Percentiles rank a stretch among this genome's conserved stretches.
These are phyloP conservation scores for Sporothrix protearum DNA, from an alignment of 2,329 filamentous ascomycete species.

Conservation along the genomic window DNA sequence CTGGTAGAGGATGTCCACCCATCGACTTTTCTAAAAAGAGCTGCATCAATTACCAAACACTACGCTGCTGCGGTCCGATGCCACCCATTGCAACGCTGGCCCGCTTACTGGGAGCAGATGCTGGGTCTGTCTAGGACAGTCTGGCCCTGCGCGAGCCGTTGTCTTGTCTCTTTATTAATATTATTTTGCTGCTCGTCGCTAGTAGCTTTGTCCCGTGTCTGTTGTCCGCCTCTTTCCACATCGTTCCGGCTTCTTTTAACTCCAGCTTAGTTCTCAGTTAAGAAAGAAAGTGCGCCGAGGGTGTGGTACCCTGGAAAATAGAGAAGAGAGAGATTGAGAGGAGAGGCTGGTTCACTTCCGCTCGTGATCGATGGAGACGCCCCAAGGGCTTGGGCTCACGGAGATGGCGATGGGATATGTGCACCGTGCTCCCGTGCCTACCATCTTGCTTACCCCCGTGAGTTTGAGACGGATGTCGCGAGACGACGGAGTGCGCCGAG, in stretches of 20 bases:
- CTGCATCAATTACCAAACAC: not conserved
- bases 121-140: not conserved
- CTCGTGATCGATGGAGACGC: not conserved
- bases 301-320: not conserved
- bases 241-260: not conserved
- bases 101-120: not conserved
- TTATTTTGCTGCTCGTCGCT: not conserved
- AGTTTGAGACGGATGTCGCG: not conserved
- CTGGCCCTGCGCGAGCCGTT: not conserved
- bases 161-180: not conserved
- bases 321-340: not conserved
- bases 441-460: not conserved
- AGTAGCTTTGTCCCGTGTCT: not conserved
- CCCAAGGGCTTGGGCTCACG: not conserved
- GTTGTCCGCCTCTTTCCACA: not conserved
- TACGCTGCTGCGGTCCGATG: not conserved
- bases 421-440: not conserved
- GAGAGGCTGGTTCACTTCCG: not conserved
- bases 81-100: constrained; percentile 5
- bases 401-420: not conserved
- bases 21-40: not conserved
- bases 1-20: not conserved
- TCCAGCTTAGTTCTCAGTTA: not conserved
- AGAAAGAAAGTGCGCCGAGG: constrained; percentile 9
- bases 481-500: not conserved